Percentiles rank a stretch among this genome's conserved stretches.
Conservation (phyloP, 2,329 filamentous ascomycete species). For the Nemania abortiva region DNA sequence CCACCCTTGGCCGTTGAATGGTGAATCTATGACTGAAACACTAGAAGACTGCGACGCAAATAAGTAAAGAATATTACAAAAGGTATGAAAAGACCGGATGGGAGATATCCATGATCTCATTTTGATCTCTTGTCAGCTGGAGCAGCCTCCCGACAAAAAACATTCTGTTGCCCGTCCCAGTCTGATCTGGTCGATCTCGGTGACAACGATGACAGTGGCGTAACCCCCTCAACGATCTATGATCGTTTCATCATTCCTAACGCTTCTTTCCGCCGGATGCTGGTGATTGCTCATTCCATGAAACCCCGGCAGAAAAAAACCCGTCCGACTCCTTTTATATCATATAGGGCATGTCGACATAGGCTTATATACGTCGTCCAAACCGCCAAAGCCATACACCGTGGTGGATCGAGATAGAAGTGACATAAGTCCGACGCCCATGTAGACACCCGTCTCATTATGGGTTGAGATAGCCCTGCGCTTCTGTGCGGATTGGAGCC, state of each 20-base stretch:
- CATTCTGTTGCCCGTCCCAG: conserved; percentile 44
- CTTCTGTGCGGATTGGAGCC: conserved; percentile 26
- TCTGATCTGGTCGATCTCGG: conserved; percentile 38
- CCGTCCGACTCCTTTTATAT: conserved; percentile 49
- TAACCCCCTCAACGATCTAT: conserved; percentile 30
- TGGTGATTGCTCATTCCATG: conserved; percentile 47
- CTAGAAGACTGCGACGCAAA: conserved; percentile 44
- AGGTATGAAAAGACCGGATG: conserved; percentile 50
- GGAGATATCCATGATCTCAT: conserved; percentile 48
- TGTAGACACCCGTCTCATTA: conserved; percentile 39
- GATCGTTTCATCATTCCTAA: conserved; percentile 40
- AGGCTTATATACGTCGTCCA: conserved; percentile 48
- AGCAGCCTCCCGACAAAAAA: conserved; percentile 43
- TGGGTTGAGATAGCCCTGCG: conserved; percentile 33
- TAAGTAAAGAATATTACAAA: conserved; percentile 52
- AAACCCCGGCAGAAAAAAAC: conserved; percentile 47
- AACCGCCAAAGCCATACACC: conserved; percentile 45
- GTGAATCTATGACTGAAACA: conserved; percentile 45
- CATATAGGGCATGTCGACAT: conserved; percentile 51
- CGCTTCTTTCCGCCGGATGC: conserved; percentile 47
- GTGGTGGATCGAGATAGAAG: conserved; percentile 42
- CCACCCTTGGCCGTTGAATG: conserved; percentile 41
- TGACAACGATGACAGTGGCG: conserved; percentile 43
- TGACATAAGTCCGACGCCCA: conserved; percentile 39
- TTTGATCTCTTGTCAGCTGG: conserved; percentile 43